A percentile compares a stretch with the other conserved stretches of the same genome.
Conservation (phyloP, 2,329 filamentous ascomycete species). For the Exophiala mesophila region DNA sequence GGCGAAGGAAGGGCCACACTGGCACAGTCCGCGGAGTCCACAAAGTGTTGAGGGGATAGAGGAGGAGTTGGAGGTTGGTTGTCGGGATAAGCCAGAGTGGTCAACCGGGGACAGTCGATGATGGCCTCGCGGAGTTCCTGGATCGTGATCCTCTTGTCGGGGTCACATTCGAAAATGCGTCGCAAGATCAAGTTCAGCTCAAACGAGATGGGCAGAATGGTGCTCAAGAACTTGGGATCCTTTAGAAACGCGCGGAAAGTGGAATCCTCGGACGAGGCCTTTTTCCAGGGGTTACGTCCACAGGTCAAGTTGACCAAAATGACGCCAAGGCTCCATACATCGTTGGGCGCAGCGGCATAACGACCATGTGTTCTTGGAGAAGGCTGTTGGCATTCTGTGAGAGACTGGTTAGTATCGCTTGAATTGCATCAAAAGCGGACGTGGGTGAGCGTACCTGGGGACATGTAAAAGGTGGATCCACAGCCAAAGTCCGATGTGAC, state of each 20-base stretch:
- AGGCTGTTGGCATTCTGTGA: constrained; percentile 79
- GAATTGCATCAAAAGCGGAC: not conserved
- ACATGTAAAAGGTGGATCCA: constrained; percentile 99
- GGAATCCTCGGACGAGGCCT: constrained; percentile 85
- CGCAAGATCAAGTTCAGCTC: constrained; percentile 84
- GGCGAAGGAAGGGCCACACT: constrained; percentile 34
- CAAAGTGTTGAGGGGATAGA: constrained; percentile 30
- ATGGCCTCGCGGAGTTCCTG: constrained; percentile 74
- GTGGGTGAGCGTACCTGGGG: constrained; percentile 69
- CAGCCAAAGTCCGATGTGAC: constrained; percentile 93
- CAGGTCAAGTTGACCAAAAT: constrained; percentile 97
- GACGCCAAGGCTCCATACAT: constrained; percentile 97
- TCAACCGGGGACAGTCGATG: constrained; percentile 70
- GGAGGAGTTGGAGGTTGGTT: constrained; percentile 35
- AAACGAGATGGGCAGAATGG: constrained; percentile 83
- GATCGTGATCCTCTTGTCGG: constrained; percentile 74
- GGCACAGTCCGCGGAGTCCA: constrained; percentile 34
- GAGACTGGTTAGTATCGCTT: constrained; percentile 23
- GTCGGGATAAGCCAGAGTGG: constrained; percentile 38
- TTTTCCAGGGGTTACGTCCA: constrained; percentile 98
- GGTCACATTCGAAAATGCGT: constrained; percentile 82
- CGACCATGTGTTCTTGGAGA: constrained; percentile 64
- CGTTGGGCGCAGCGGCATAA: constrained; percentile 90
- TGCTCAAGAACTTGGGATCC: constrained; percentile 81
- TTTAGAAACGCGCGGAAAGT: constrained; percentile 88